Evolutionary conservation across 2,329 filamentous ascomycete genomes (phyloP).

Genomic region (Pyricularia sp.): DNA sequence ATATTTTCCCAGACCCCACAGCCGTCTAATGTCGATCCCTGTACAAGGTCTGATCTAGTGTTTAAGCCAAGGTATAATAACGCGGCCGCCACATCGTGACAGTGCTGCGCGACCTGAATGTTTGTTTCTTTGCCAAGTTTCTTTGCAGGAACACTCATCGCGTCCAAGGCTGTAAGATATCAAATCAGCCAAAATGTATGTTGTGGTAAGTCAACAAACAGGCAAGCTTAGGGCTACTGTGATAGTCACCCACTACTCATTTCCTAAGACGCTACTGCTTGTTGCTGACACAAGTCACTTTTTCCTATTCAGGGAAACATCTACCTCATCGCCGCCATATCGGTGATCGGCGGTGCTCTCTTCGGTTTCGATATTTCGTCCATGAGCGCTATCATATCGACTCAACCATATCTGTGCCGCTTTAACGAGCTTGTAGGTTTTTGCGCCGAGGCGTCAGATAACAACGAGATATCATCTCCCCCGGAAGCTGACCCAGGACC

Average conservation of each 20-base stretch:
- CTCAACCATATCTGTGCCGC: slow-evolving; percentile 26
- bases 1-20: background rate
- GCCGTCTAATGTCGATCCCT: background rate
- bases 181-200: background rate
- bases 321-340: slow-evolving; percentile 28
- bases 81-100: background rate
- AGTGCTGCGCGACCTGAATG: background rate
- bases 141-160: background rate
- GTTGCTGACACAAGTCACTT: background rate
- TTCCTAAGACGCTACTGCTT: background rate
- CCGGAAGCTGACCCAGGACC: background rate
- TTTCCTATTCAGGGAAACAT: slow-evolving; percentile 18
- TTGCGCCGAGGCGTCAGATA: no score
- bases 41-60: background rate
- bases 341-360: slow-evolving; percentile 28
- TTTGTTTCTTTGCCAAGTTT: background rate
- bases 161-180: background rate
- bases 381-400: slow-evolving; percentile 29
- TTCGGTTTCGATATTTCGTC: slow-evolving; percentile 33
- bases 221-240: no score
- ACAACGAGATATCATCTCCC: no score
- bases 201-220: background rate
- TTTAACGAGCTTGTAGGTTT: slow-evolving; percentile 21
- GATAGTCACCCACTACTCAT: background rate
- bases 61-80: background rate